phyloP scores from a whole-genome alignment of 1,284 basidiomycete genomes.

The Coriolopsis trogii region DNA sequence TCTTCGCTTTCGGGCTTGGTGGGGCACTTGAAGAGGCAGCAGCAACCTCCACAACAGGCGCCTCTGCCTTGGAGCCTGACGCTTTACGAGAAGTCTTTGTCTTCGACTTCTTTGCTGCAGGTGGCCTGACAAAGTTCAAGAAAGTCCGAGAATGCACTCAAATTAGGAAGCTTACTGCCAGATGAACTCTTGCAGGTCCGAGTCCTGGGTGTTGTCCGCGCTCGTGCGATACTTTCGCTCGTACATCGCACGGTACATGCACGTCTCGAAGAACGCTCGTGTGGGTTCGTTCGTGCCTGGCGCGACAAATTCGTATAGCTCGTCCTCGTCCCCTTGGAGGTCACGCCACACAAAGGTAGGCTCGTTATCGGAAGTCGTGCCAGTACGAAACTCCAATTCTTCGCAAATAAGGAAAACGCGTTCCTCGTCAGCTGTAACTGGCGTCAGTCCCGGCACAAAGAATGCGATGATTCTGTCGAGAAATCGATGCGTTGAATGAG shows the following conservation, averaged over 20 bases:
- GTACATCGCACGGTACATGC: constrained; percentile 93
- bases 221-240: constrained; percentile 83
- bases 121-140: constrained; percentile 36
- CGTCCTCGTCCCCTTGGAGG: constrained; percentile 79
- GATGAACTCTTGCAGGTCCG: constrained; percentile 76
- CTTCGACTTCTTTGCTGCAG: constrained; percentile 34
- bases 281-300: constrained; percentile 83
- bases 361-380: constrained; percentile 73
- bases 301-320: constrained; percentile 83
- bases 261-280: constrained; percentile 87
- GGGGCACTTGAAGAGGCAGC: constrained; percentile 23
- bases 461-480: too few relatives aligned
- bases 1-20: constrained; percentile 23
- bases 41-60: constrained; percentile 12
- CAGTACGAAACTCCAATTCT: constrained; percentile 82
- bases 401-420: constrained; percentile 90
- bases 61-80: constrained; percentile 24
- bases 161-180: constrained; percentile 63
- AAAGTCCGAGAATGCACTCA: background rate
- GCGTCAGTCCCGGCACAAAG: background rate
- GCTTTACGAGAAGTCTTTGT: constrained; percentile 30
- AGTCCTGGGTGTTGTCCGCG: constrained; percentile 71
- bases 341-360: constrained; percentile 90
- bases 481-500: too few relatives aligned
- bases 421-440: constrained; percentile 80